Evolutionary conservation across 768 basidiomycete genomes (phyloP).

Genomic region (Daedaleopsis nitida): DNA sequence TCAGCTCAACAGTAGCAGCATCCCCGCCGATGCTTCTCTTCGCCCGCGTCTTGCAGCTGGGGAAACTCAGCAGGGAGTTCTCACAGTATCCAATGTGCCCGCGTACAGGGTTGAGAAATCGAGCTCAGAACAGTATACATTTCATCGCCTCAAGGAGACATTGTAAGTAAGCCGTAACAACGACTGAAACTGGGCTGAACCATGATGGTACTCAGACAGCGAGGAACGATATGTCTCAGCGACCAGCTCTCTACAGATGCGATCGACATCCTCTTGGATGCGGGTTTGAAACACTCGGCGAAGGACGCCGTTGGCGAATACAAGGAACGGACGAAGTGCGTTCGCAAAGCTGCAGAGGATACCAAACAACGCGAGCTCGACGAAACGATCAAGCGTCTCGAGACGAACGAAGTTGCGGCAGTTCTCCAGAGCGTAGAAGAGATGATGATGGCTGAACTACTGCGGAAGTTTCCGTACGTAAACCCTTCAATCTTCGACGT

Average conservation of each 20-base stretch:
- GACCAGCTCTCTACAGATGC: conserved; percentile 2
- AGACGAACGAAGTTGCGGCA: not conserved
- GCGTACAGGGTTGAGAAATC: not conserved
- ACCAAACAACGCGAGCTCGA: not conserved
- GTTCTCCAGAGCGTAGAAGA: not conserved
- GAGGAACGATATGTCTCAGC: not conserved
- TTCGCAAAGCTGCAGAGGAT: not conserved
- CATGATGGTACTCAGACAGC: not conserved
- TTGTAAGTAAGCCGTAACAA: not conserved
- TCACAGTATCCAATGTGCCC: conserved; percentile 11
- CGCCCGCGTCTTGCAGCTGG: conserved; percentile 13
- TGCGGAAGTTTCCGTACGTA: not conserved
- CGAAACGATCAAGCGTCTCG: not conserved
- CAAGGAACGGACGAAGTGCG: not conserved
- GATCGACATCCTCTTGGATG: conserved; percentile 6
- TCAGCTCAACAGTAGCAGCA: not conserved
- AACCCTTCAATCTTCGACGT: too few relatives aligned
- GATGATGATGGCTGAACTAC: not conserved
- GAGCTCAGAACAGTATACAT: not conserved
- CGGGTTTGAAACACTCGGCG: conserved; percentile 2
- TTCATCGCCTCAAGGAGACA: not conserved
- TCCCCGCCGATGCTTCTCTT: not conserved
- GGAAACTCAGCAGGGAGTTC: conserved; percentile 21
- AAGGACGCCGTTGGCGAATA: not conserved
- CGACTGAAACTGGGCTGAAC: too few relatives aligned